Evolutionary conservation across 768 basidiomycete species (phyloP).

Genomic region (Podaxis sp.): DNA sequence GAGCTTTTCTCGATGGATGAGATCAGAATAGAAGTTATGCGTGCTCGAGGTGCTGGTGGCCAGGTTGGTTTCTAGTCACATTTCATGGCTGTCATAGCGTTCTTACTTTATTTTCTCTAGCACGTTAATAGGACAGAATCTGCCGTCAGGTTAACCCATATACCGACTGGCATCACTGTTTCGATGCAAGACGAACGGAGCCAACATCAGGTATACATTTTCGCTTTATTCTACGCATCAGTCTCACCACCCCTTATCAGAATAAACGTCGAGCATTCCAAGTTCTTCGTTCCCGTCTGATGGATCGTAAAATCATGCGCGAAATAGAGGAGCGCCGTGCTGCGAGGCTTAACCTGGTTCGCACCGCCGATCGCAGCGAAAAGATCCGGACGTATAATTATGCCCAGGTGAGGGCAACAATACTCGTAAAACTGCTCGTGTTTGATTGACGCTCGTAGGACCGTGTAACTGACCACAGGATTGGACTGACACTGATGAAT

Average conservation of each 20-base stretch:
- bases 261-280: slow-evolving; percentile 93
- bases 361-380: slow-evolving; percentile 82
- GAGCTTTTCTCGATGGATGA: slow-evolving; percentile 80
- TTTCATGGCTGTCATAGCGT: background rate
- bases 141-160: slow-evolving; percentile 89
- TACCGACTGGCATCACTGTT: slow-evolving; percentile 90
- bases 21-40: slow-evolving; percentile 90
- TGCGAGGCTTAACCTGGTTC: slow-evolving; percentile 68
- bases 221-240: background rate
- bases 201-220: slow-evolving; percentile 75
- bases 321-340: slow-evolving; percentile 71
- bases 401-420: slow-evolving; percentile 55
- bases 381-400: slow-evolving; percentile 97
- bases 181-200: slow-evolving; percentile 98
- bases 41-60: slow-evolving; percentile 94
- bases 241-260: slow-evolving; percentile 30
- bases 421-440: background rate
- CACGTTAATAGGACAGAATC: slow-evolving; percentile 99
- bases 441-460: slow-evolving; percentile 42
- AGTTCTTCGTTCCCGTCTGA: slow-evolving; percentile 79
- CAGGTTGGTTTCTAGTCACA: slow-evolving; percentile 48
- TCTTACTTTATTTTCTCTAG: slow-evolving; percentile 30
- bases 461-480: slow-evolving; percentile 89
- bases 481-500: slow-evolving; percentile 72
- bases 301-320: slow-evolving; percentile 70